Evolutionary conservation across 139 green algal species (phyloP).

Genomic region (Diplosphaera chodatii): DNA sequence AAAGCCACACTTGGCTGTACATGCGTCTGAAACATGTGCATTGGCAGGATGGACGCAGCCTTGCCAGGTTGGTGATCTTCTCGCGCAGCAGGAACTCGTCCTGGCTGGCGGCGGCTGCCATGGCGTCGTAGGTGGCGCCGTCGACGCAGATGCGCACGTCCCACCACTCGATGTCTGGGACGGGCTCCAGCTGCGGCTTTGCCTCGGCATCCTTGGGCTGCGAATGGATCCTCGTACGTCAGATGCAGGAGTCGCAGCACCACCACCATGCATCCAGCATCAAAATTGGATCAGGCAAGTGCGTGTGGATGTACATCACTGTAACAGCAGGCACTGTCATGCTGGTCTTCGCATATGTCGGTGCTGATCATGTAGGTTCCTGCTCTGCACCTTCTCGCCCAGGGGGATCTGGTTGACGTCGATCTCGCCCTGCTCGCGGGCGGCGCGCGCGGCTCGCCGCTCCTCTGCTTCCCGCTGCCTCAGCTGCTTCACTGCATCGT

Average conservation of each 20-base stretch:
- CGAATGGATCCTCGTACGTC: no score
- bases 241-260: no score
- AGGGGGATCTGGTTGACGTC: conserved; percentile 63
- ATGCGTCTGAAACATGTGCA: no score
- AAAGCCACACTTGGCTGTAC: no score
- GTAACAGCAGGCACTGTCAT: no score
- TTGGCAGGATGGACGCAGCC: no score
- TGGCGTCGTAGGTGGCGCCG: neutral
- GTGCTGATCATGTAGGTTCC: no score
- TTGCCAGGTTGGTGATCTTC: conserved; percentile 61
- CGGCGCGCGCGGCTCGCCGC: neutral
- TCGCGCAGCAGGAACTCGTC: neutral
- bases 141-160: conserved; percentile 28
- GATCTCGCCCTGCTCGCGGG: conserved; percentile 1
- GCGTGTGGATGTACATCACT: no score
- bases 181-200: neutral
- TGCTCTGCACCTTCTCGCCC: conserved; percentile 21
- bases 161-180: conserved; percentile 85
- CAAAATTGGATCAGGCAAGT: no score
- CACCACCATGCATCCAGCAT: no score
- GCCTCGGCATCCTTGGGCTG: neutral
- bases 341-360: no score
- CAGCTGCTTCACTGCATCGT: conserved; percentile 30
- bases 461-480: conserved; percentile 13
- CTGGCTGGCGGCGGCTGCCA: neutral